A percentile compares a stretch with the other conserved stretches of the same genome.
Conservation (phyloP, 2,329 filamentous ascomycete genomes). For the Sporothrix sp. region DNA sequence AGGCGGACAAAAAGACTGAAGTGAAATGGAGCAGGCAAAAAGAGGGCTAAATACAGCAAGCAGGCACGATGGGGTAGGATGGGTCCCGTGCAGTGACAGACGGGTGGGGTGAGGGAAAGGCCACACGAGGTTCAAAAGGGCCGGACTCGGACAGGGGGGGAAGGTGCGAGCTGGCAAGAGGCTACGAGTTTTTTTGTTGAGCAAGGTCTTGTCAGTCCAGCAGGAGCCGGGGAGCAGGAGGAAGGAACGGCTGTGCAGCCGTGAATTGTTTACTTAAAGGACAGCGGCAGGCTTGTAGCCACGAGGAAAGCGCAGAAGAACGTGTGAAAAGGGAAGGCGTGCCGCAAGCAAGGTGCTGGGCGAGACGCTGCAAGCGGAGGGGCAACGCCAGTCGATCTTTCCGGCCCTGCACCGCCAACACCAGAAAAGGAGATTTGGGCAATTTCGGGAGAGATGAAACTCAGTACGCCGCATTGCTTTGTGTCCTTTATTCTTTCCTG, state of each 20-base stretch:
- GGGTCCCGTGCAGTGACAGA: conserved; percentile 9
- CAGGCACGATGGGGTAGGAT: conserved; percentile 1
- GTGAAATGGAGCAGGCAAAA: not conserved
- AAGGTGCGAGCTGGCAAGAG: conserved; percentile 5
- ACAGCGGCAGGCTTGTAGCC: not conserved
- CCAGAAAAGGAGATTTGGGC: conserved; percentile 6
- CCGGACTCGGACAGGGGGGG: conserved; percentile 10
- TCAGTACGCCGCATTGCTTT: too few species aligned
- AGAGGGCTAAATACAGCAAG: too few species aligned
- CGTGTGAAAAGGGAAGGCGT: too few species aligned
- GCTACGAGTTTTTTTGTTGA: not conserved
- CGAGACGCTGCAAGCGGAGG: not conserved
- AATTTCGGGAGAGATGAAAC: conserved; percentile 4
- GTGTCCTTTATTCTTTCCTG: too few species aligned
- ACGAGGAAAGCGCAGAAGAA: too few species aligned
- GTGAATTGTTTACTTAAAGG: not conserved
- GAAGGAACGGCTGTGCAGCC: not conserved
- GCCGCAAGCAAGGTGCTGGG: too few species aligned
- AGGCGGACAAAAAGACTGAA: not conserved
- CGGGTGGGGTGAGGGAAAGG: conserved; percentile 9
- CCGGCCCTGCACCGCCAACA: not conserved
- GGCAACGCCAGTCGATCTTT: not conserved
- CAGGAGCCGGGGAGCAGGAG: not conserved
- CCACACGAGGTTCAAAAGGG: conserved; percentile 5
- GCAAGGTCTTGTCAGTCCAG: not conserved